Percentiles rank a stretch among this genome's conserved stretches.
These are phyloP conservation scores for Curvularia lunata DNA, from an alignment of 2,329 filamentous ascomycete species.

Conservation along the genomic window DNA sequence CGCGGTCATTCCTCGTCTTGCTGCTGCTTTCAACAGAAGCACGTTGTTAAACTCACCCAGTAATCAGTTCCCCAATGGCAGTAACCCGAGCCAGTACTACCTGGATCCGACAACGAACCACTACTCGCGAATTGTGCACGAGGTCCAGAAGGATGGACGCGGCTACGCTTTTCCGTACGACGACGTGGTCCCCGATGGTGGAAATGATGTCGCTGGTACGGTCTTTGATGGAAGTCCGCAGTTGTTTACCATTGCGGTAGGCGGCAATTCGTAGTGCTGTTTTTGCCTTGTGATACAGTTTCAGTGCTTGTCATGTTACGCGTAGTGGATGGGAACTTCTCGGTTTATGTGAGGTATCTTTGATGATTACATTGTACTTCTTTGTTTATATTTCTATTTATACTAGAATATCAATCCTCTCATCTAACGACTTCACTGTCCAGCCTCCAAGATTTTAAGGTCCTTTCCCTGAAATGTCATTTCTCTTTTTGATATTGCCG, in stretches of 20 bases:
- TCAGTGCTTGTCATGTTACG: not conserved
- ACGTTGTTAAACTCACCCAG: slow-evolving; percentile 62
- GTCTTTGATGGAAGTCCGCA: slow-evolving; percentile 56
- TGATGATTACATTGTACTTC: not conserved
- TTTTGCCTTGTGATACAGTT: not conserved
- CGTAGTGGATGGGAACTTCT: not conserved
- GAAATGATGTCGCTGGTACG: slow-evolving; percentile 62
- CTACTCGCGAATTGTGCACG: slow-evolving; percentile 67
- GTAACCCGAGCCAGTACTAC: slow-evolving; percentile 43
- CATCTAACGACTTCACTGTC: not conserved
- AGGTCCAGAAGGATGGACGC: slow-evolving; percentile 63
- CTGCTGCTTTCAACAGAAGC: slow-evolving; percentile 76
- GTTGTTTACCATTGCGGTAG: slow-evolving; percentile 57
- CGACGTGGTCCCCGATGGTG: slow-evolving; percentile 66
- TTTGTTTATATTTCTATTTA: not conserved
- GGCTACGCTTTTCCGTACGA: slow-evolving; percentile 74
- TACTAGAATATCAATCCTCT: not conserved
- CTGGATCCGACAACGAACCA: slow-evolving; percentile 56
- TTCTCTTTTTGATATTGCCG: not conserved
- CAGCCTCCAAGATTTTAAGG: not conserved
- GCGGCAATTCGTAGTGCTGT: slow-evolving; percentile 44
- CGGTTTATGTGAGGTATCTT: not conserved
- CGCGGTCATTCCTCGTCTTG: slow-evolving; percentile 74
- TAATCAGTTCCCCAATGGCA: slow-evolving; percentile 49
- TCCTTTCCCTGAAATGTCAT: not conserved